These are phyloP conservation scores for Alternaria hordeiaustralica DNA, from an alignment of 2,329 filamentous ascomycete genomes.

Conservation along the genomic window DNA sequence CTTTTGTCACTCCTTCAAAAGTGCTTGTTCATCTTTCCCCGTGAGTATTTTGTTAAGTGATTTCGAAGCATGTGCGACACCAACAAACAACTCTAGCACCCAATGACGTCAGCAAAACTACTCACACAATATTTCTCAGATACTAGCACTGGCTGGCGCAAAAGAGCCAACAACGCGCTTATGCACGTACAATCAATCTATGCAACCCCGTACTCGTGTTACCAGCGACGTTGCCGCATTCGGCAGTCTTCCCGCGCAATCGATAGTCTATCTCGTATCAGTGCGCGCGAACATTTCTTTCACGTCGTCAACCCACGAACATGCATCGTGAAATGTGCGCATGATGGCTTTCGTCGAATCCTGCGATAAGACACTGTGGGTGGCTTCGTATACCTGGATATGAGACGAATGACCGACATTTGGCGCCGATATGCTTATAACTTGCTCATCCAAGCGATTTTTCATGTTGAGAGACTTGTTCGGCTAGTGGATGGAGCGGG, in stretches of 20 bases:
- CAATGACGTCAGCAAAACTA: background rate
- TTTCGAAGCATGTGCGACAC: background rate
- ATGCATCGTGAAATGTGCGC: background rate
- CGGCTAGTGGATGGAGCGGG: background rate
- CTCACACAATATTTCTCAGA: background rate
- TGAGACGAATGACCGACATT: background rate
- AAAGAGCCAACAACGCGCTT: background rate
- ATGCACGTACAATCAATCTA: constrained; percentile 3
- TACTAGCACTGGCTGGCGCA: background rate
- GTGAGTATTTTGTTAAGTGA: background rate
- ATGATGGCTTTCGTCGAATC: background rate
- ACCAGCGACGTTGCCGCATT: background rate
- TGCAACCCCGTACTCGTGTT: constrained; percentile 4
- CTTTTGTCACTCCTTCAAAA: constrained; percentile 2
- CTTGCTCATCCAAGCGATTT: background rate
- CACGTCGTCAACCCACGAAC: background rate
- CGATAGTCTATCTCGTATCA: constrained; percentile 15
- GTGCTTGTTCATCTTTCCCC: background rate
- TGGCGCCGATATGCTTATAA: background rate
- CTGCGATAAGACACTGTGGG: background rate
- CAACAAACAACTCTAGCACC: background rate
- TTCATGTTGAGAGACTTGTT: background rate
- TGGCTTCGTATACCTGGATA: background rate
- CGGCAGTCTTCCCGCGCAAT: constrained; percentile 4
- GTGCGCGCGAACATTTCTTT: background rate